A percentile compares a stretch with the other conserved stretches of the same genome.
Evolutionary conservation across 225 moss, liverwort and hornwort genomes (phyloP).

Genomic region (Antitrichia curtipendula): DNA sequence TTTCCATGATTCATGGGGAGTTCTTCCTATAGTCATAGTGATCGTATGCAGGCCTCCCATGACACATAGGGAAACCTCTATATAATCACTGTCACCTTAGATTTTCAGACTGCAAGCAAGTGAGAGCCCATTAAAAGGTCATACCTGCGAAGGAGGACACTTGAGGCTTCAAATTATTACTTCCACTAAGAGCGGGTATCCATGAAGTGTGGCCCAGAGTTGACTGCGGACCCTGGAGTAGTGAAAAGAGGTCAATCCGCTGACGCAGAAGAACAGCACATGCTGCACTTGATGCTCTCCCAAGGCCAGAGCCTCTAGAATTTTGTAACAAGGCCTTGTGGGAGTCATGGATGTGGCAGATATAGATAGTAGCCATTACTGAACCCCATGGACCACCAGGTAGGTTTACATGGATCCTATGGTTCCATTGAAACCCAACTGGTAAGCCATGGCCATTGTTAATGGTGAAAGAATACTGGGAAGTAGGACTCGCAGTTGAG

Average conservation of each 20-base stretch:
- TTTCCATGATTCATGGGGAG: background rate
- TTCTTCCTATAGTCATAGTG: background rate
- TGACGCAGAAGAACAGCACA: slow-evolving; percentile 40
- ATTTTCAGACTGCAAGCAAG: background rate
- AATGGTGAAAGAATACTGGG: slow-evolving; percentile 34
- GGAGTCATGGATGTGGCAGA: slow-evolving; percentile 64
- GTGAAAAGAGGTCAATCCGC: slow-evolving; percentile 47
- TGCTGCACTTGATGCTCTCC: slow-evolving; percentile 34
- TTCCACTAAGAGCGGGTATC: slow-evolving; percentile 4
- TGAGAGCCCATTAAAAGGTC: background rate
- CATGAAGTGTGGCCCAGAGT: slow-evolving; percentile 30
- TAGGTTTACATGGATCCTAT: slow-evolving; percentile 39
- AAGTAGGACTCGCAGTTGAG: slow-evolving; percentile 18
- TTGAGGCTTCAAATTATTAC: background rate
- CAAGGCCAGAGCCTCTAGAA: background rate
- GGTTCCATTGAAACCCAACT: slow-evolving; percentile 34
- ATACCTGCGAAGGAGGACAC: slow-evolving; percentile 7
- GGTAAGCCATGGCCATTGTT: slow-evolving; percentile 59
- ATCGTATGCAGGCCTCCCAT: background rate
- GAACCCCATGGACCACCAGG: slow-evolving; percentile 53
- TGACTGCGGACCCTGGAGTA: slow-evolving; percentile 23
- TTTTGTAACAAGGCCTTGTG: slow-evolving; percentile 29
- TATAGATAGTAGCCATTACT: slow-evolving; percentile 37
- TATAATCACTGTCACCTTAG: background rate
- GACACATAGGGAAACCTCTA: background rate